Conservation (phyloP, 1,284 basidiomycete genomes). For the Melampsora larici-populina region DNA sequence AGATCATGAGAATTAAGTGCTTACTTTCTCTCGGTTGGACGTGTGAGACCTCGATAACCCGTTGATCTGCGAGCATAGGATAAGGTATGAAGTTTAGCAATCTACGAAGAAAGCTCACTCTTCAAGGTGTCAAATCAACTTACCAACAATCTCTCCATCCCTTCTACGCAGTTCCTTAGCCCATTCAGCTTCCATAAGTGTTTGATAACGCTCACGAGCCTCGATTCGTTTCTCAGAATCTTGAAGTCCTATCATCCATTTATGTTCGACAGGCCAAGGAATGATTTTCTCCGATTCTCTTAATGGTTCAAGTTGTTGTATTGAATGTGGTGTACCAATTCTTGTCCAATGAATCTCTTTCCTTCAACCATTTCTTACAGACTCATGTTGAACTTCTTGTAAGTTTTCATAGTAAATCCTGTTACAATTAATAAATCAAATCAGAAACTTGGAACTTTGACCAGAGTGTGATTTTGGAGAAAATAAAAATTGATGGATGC, state of each 20-base stretch:
- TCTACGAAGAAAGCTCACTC: neutral
- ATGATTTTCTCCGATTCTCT: conserved; percentile 33
- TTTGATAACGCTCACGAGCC: no score
- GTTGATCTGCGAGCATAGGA: neutral
- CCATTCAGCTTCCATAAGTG: no score
- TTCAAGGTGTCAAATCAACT: neutral
- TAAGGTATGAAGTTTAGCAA: neutral
- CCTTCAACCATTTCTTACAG: conserved; percentile 34
- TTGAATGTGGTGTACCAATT: no score
- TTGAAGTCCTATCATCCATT: conserved; percentile 28
- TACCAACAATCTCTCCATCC: conserved; percentile 32
- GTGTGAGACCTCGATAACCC: neutral
- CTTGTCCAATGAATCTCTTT: no score
- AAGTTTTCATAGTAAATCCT: conserved; percentile 43
- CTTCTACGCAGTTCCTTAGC: no score
- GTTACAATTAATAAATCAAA: neutral
- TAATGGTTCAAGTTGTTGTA: no score
- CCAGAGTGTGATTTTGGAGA: neutral
- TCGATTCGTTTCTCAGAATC: no score
- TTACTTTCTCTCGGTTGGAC: no score
- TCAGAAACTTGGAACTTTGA: neutral
- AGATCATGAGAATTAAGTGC: neutral
- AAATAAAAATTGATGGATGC: neutral
- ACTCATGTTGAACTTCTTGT: conserved; percentile 34
- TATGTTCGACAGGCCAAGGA: conserved; percentile 25